These are phyloP conservation scores for Cyberlindnera xishuangbannaensis DNA, from an alignment of 805 yeast genomes.

Conservation along the genomic window DNA sequence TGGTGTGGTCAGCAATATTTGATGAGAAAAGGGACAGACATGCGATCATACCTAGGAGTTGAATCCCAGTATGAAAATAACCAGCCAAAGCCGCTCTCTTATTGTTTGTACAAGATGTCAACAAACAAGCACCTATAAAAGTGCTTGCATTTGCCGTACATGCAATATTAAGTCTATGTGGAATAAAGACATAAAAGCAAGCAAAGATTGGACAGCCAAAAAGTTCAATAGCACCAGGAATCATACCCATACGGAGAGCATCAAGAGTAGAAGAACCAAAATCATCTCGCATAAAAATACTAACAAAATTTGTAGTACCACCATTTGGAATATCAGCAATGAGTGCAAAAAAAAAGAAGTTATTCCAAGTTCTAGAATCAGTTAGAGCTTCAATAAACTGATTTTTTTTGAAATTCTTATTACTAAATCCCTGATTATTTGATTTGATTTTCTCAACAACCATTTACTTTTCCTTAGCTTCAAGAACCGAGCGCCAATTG, in stretches of 20 bases:
- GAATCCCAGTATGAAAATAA: conserved; percentile 19
- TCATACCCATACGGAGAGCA: conserved; percentile 30
- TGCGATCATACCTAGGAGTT: conserved; percentile 9
- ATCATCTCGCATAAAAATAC: conserved; percentile 12
- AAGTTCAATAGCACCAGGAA: conserved; percentile 15
- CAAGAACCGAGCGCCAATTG: conserved; percentile 43
- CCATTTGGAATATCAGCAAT: conserved; percentile 46
- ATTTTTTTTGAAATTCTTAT: conserved; percentile 43
- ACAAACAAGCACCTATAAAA: conserved; percentile 18
- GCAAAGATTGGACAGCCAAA: conserved; percentile 11
- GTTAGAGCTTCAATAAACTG: conserved; percentile 47
- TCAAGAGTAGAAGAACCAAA: conserved; percentile 29
- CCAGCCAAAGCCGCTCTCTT: conserved; percentile 28
- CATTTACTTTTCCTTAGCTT: conserved; percentile 39
- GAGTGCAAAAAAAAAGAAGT: conserved; percentile 35
- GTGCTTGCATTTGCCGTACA: conserved; percentile 1
- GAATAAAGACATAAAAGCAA: background rate
- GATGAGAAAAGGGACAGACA: conserved; percentile 19
- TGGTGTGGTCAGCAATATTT: conserved; percentile 17
- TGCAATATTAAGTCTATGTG: conserved; percentile 8
- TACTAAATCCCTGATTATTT: conserved; percentile 56
- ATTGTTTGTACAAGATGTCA: conserved; percentile 30
- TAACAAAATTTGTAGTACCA: conserved; percentile 29
- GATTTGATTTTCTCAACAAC: conserved; percentile 47
- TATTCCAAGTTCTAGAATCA: conserved; percentile 47